Conservation (phyloP, 257 asterid species). For the Craterostigma plantagineum region DNA sequence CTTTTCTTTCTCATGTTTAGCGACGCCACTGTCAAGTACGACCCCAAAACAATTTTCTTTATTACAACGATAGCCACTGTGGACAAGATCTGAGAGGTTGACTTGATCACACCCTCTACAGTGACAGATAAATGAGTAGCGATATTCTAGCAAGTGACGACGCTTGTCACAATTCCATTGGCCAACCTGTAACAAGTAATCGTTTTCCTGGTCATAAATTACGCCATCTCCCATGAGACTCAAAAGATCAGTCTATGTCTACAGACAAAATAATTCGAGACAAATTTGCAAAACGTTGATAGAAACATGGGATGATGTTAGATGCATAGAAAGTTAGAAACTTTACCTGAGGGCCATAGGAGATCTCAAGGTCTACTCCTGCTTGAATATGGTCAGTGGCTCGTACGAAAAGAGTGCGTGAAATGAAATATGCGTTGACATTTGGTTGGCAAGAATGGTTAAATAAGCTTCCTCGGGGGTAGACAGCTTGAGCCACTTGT, state of each 20-base stretch:
- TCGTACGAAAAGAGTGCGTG: constrained; percentile 66
- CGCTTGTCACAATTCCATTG: constrained; percentile 54
- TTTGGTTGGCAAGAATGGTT: constrained; percentile 95
- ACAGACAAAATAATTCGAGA: neutral
- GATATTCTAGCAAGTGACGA: constrained; percentile 39
- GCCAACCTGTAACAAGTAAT: constrained; percentile 53
- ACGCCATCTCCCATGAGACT: neutral
- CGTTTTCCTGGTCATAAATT: neutral
- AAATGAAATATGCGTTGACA: constrained; percentile 60
- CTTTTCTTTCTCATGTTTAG: constrained; percentile 40
- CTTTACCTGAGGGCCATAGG: constrained; percentile 73
- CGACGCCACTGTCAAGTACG: constrained; percentile 32
- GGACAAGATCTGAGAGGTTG: constrained; percentile 62
- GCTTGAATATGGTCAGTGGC: constrained; percentile 48
- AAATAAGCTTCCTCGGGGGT: constrained; percentile 61
- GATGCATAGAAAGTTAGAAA: too few relatives aligned
- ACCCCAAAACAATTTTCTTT: constrained; percentile 53
- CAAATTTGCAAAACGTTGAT: neutral
- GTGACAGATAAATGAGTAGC: constrained; percentile 61
- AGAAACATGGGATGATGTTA: constrained; percentile 15
- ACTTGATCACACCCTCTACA: constrained; percentile 60
- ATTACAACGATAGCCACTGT: constrained; percentile 46
- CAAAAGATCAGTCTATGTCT: neutral
- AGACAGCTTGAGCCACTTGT: constrained; percentile 86
- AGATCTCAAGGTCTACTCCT: constrained; percentile 63